Base-by-base conservation (phyloP, 805 yeast genomes). In the Schwanniomyces vanrijiae region DNA sequence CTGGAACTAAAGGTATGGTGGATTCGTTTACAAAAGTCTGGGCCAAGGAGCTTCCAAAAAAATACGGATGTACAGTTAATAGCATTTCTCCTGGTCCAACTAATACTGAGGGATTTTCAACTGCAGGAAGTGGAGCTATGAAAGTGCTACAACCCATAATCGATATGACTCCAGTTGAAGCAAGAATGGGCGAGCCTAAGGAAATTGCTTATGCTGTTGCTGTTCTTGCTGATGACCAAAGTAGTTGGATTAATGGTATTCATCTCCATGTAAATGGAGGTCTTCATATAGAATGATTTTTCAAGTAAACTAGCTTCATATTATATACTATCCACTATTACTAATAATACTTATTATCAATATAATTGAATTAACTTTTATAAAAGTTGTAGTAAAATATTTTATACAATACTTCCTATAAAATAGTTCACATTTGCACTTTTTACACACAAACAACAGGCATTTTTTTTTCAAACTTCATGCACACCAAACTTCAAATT, bases 121-220 rank as follows among this genome's bases (percentile, higher is more conserved):
- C 45, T 13, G 38, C 56, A 14, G 50, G 48, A 13, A 53, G 52
- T 29, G 49, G 40, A 1, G 47, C 50, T 13, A 35, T 54, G 31
- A 42, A 43, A 22, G 49, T 42, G 11, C 47, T 45, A 41, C 50
- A 44, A 5, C 45, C 41, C 5, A 22, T 11, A 5, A 45, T 50
- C 24, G 29, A 40, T 4, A 42, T 21, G 16, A 54, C 55, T 8
- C 55, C 58, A 14, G 55, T 55, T 19, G 56, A 53, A 3, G 40
- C 49, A 22, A 50, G 58, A 40, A 43, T 55, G n/a, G 58, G 55
- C 22, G 39, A 37, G 24, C 56, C 58, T 13, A 46, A 49, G n/a
- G 58, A 55, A 26, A 53, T 55, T 38, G 58, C 56, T 10, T 46
- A 45, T 14, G 49, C 51, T 45, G 55, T 52, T 19, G 52, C 46